Percentiles rank a stretch among this genome's conserved stretches.
These are phyloP conservation scores for Fusarium transvaalense DNA, from an alignment of 2,329 filamentous ascomycete species.

Conservation along the genomic window DNA sequence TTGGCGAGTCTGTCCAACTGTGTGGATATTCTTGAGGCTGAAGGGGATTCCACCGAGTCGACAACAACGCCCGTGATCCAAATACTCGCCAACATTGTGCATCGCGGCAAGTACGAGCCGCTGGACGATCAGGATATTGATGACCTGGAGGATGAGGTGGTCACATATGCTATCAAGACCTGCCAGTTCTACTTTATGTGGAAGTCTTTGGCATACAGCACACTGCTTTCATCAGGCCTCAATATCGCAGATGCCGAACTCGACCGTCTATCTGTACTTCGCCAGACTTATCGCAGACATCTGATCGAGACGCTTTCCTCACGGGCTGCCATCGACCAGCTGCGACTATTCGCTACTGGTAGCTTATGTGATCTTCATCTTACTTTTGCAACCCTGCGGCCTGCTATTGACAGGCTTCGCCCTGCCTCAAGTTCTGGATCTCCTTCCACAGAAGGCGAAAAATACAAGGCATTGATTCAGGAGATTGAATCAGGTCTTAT, in stretches of 20 bases:
- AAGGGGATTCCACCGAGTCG: constrained; percentile 62
- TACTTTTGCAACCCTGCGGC: constrained; percentile 79
- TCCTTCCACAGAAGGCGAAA: constrained; percentile 45
- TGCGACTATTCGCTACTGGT: constrained; percentile 81
- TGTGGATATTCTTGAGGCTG: constrained; percentile 77
- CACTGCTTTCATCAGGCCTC: constrained; percentile 66
- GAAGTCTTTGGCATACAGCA: constrained; percentile 76
- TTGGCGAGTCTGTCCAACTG: constrained; percentile 84
- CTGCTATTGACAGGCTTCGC: constrained; percentile 60
- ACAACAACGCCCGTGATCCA: constrained; percentile 67
- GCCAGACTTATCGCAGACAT: constrained; percentile 69
- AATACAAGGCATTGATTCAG: constrained; percentile 66
- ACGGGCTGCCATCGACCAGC: constrained; percentile 77
- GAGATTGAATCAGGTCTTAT: constrained; percentile 74
- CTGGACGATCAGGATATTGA: constrained; percentile 78
- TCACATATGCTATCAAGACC: constrained; percentile 79
- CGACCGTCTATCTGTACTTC: constrained; percentile 68
- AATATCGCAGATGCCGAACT: constrained; percentile 69
- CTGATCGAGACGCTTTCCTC: constrained; percentile 77
- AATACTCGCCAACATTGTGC: constrained; percentile 77
- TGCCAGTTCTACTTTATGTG: constrained; percentile 95
- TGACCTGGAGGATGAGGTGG: constrained; percentile 82
- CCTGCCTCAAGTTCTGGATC: constrained; percentile 46
- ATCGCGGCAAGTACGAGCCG: constrained; percentile 78
- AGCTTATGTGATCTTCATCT: constrained; percentile 85